phyloP scores from a whole-genome alignment of 2,329 filamentous ascomycete genomes.

The Lizonia empirigonia region DNA sequence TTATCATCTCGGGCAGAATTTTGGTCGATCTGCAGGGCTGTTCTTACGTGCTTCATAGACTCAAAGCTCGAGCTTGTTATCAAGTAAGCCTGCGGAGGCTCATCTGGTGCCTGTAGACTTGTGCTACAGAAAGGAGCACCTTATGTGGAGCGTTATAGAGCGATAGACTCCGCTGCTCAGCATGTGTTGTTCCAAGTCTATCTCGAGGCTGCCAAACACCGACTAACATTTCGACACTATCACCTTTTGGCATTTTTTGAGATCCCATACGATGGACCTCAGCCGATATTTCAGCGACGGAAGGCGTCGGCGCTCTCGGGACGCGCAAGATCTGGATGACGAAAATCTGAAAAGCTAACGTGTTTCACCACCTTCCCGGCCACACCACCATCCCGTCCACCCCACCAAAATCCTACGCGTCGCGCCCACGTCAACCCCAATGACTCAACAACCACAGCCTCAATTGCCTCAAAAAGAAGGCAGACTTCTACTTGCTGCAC shows the following conservation, averaged over 20 bases:
- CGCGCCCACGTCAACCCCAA: too few relatives aligned
- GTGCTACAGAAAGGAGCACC: background rate
- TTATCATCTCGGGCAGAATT: background rate
- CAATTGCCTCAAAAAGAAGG: too few relatives aligned
- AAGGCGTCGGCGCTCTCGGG: conserved; percentile 4
- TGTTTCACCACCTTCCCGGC: too few relatives aligned
- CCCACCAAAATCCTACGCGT: too few relatives aligned
- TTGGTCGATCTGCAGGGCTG: conserved; percentile 3
- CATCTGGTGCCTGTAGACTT: background rate
- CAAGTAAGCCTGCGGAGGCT: background rate
- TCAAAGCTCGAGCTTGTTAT: background rate
- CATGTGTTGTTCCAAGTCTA: background rate
- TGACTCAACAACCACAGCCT: too few relatives aligned
- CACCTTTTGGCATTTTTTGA: background rate
- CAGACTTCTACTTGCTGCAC: too few relatives aligned
- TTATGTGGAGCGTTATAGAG: background rate
- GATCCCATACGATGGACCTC: conserved; percentile 23
- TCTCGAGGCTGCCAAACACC: background rate
- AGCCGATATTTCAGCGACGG: conserved; percentile 25
- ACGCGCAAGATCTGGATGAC: background rate
- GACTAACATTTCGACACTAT: too few relatives aligned
- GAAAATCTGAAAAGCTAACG: conserved; percentile 13
- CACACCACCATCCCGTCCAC: too few relatives aligned
- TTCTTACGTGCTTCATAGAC: conserved; percentile 9
- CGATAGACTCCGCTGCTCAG: background rate